A percentile compares a stretch with the other conserved stretches of the same genome.
Evolutionary conservation across 331 rosid species (phyloP).

Genomic region (Quercus tomentella): DNA sequence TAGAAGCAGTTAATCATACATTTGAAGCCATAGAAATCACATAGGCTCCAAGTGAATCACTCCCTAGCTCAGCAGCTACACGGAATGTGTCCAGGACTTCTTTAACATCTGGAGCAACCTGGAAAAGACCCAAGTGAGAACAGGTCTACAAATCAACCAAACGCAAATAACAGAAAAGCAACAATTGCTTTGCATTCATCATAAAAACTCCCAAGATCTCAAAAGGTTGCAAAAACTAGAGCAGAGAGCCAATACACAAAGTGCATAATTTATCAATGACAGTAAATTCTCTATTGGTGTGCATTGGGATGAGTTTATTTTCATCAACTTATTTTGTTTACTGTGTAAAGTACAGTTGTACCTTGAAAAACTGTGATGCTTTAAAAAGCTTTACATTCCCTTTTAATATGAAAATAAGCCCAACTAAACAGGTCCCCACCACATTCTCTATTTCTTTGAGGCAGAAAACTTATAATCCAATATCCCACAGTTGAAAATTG

Average conservation of each 20-base stretch:
- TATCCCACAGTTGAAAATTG: no score
- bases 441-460: no score
- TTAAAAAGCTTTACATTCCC: no score
- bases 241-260: background rate
- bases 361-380: no score
- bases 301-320: no score
- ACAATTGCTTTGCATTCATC: background rate
- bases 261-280: no score
- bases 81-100: slow-evolving; percentile 85
- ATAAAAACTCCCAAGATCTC: background rate
- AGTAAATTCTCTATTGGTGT: no score
- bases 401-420: no score
- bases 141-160: slow-evolving; percentile 6
- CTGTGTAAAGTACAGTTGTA: no score
- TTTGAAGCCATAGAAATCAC: slow-evolving; percentile 97
- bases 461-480: no score
- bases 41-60: slow-evolving; percentile 88
- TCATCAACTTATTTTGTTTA: no score
- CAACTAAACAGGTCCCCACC: no score
- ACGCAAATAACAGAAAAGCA: background rate
- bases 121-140: slow-evolving; percentile 24
- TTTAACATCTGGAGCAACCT: slow-evolving; percentile 73
- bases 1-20: slow-evolving; percentile 36
- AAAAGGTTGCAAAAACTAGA: background rate
- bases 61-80: slow-evolving; percentile 88